phyloP scores from a whole-genome alignment of 2,329 filamentous ascomycete species.

The Neurospora crassa region DNA sequence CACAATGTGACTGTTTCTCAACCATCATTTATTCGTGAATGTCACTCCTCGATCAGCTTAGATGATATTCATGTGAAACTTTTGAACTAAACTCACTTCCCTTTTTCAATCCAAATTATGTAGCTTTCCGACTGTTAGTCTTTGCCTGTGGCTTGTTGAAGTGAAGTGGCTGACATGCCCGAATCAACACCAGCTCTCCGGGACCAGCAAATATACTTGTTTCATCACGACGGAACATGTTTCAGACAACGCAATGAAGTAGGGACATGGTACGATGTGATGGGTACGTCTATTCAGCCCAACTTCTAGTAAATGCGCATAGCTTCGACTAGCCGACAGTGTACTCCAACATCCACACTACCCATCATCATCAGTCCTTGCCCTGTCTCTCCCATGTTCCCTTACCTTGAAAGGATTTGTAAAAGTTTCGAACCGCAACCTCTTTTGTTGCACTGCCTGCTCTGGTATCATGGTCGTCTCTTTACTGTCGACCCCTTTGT shows the following conservation, averaged over 20 bases:
- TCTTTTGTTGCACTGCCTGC: not conserved
- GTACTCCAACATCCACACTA: not conserved
- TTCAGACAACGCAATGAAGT: not conserved
- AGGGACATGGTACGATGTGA: not conserved
- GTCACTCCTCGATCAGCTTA: not conserved
- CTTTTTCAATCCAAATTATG: not conserved
- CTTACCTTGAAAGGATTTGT: not conserved
- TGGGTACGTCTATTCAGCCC: not conserved
- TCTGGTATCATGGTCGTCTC: not conserved
- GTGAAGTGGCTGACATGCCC: not conserved
- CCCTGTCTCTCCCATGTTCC: not conserved
- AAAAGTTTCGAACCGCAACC: not conserved
- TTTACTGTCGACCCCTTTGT: not conserved
- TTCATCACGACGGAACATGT: not conserved
- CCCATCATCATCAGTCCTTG: not conserved
- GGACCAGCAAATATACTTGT: not conserved
- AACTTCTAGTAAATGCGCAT: not conserved
- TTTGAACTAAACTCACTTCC: rapidly evolving
- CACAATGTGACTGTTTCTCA: not conserved
- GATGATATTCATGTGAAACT: not conserved
- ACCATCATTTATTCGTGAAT: not conserved
- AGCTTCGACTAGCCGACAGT: not conserved
- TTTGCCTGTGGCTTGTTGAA: not conserved
- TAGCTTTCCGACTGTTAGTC: not conserved
- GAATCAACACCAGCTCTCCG: not conserved